phyloP scores from a whole-genome alignment of 2,329 filamentous ascomycete genomes.

The Mycogone perniciosa region DNA sequence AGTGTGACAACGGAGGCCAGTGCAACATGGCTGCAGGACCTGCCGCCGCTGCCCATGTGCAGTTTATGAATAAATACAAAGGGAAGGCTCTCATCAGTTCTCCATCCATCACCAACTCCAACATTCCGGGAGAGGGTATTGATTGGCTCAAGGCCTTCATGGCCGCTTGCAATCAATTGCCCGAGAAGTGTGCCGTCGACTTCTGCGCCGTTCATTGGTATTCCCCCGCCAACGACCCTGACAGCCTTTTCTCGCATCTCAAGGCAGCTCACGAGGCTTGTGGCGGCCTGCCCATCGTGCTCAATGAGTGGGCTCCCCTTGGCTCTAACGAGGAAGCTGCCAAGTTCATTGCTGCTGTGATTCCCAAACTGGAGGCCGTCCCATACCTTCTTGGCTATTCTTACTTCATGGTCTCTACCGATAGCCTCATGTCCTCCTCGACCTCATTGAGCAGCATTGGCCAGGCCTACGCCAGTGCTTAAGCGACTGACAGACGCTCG shows the following conservation, averaged over 20 bases:
- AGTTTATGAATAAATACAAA: slow-evolving; percentile 50
- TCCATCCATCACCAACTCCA: slow-evolving; percentile 58
- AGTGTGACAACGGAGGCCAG: slow-evolving; percentile 58
- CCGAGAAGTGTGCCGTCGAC: slow-evolving; percentile 45
- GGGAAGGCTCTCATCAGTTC: slow-evolving; percentile 49
- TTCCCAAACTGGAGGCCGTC: slow-evolving; percentile 42
- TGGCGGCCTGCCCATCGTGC: slow-evolving; percentile 48
- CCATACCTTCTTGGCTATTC: slow-evolving; percentile 49
- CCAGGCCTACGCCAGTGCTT: slow-evolving; percentile 41
- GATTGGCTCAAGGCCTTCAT: slow-evolving; percentile 51
- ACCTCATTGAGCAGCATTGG: slow-evolving; percentile 41
- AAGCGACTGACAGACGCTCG: slow-evolving; percentile 12
- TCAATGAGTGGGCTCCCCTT: slow-evolving; percentile 58
- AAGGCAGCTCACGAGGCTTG: slow-evolving; percentile 39
- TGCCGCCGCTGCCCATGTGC: slow-evolving; percentile 48
- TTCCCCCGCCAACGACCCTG: slow-evolving; percentile 38
- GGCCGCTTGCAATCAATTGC: slow-evolving; percentile 36
- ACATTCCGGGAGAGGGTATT: slow-evolving; percentile 42
- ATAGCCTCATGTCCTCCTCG: slow-evolving; percentile 35
- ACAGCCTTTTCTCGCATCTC: slow-evolving; percentile 51
- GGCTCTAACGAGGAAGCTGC: slow-evolving; percentile 37
- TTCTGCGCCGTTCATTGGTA: slow-evolving; percentile 63
- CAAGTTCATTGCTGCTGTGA: slow-evolving; percentile 44
- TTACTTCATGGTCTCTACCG: slow-evolving; percentile 47
- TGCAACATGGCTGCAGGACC: slow-evolving; percentile 47